Base-by-base conservation (phyloP, 768 basidiomycete genomes). In the Phylloporus sp. region DNA sequence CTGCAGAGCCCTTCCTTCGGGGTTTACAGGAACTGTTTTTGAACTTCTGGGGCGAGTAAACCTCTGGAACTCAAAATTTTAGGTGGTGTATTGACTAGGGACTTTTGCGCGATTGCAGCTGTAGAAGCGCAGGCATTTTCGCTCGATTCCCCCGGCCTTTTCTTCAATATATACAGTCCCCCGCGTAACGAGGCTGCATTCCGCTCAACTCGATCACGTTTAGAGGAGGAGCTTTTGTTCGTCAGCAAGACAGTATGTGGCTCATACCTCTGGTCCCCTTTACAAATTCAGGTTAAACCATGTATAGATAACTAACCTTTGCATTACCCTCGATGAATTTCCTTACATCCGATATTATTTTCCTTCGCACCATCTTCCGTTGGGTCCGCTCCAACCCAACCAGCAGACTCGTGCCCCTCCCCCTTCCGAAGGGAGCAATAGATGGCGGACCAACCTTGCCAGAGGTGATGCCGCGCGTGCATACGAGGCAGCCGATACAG, bases 301-400 rank as follows among this genome's bases (percentile, higher is more conserved):
- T 18, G 44, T 16, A 45, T 61, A 88, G 94, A 86, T 99, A 57
- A 69, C 91, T 24, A 97, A 97, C 60, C 71, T 95, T 4, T 91
- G 94, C 68, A 86, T 97, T 15, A 82, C 91, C 0, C 71, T 98
- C 26, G 88, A 92, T 61, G 97, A 99, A 66, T 91, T 86, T 62
- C 97, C 97, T 0, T 87, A 81, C 65, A 86, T 98, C 58, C 87
- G 95, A 28, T 98, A 95, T 72, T 97, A 97, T 66, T 72, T 89
- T 47, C 92, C 95, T 5, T 73, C 82, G 12, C 80, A 88, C 55
- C 92, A 94, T 61, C 76, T 77, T 2, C 95, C 94, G 1, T 77
- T 97, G 13, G 92, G 93, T 13, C 81, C 93, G 3, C 81, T 97
- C 48, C 85, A 86, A 50, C 86, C 85, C 3, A 71, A 81, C 58